phyloP scores from a whole-genome alignment of 495 filamentous ascomycete species.

The Annulohypoxylon maeteangense region DNA sequence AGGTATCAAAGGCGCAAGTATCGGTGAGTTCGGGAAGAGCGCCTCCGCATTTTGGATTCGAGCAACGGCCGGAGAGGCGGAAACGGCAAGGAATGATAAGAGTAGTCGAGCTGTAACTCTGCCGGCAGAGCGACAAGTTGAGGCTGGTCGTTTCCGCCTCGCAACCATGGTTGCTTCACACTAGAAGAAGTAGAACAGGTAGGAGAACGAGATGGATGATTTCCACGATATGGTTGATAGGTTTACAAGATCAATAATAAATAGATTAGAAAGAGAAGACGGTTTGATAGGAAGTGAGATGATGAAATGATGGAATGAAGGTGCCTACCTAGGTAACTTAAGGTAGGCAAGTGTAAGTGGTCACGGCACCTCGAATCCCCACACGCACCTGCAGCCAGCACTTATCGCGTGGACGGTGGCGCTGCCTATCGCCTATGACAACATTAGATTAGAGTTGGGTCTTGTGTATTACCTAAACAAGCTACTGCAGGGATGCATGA shows the following conservation, averaged over 20 bases:
- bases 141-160: conserved; percentile 51
- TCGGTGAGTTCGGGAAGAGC: conserved; percentile 48
- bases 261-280: conserved; percentile 8
- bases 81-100: conserved; percentile 70
- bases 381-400: conserved; percentile 9
- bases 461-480: conserved; percentile 19
- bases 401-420: conserved; percentile 39
- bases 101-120: conserved; percentile 69
- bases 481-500: conserved; percentile 3
- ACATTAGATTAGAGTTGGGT: conserved; percentile 23
- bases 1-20: conserved; percentile 52
- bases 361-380: conserved; percentile 38
- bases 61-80: conserved; percentile 51
- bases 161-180: conserved; percentile 53
- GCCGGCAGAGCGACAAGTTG: conserved; percentile 60
- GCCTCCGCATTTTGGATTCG: conserved; percentile 44
- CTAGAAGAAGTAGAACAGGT: conserved; percentile 30
- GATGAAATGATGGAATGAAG: conserved; percentile 9
- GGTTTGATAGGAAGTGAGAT: conserved; percentile 35
- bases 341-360: conserved; percentile 18
- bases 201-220: conserved; percentile 31
- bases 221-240: background rate
- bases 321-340: background rate
- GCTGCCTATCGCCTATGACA: conserved; percentile 31
- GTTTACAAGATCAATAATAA: conserved; percentile 4